Conservation (phyloP, 768 basidiomycete species). For the Suillus alpinus region DNA sequence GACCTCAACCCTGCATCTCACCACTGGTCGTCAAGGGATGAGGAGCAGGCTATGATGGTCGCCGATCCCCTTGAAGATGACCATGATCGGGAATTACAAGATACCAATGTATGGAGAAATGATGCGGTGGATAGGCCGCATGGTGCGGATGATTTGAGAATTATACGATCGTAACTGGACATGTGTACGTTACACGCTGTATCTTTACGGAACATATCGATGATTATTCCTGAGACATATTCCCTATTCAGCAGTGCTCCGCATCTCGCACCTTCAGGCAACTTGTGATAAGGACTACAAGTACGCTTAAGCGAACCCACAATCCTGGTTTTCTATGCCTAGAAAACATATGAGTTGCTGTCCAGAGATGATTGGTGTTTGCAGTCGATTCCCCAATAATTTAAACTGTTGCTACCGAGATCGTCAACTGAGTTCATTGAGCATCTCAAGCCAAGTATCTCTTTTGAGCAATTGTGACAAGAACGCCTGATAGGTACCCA, state of each 20-base stretch:
- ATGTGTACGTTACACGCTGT: slow-evolving; percentile 1
- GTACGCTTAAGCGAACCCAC: not conserved
- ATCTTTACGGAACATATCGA: not conserved
- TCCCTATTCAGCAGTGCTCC: not conserved
- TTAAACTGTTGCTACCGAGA: not conserved
- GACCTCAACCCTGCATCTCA: slow-evolving; percentile 24
- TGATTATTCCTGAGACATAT: not conserved
- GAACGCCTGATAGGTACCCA: not conserved
- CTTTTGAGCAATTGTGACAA: not conserved
- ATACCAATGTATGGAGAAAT: not conserved
- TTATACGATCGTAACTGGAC: not conserved
- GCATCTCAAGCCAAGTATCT: not conserved
- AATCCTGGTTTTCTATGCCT: not conserved
- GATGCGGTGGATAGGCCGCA: not conserved
- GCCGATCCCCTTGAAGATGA: slow-evolving; percentile 25
- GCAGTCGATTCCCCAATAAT: not conserved
- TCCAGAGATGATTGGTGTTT: not conserved
- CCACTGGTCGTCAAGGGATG: slow-evolving; percentile 32
- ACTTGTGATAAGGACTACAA: not conserved
- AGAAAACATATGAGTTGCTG: not conserved
- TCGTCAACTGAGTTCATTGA: not conserved
- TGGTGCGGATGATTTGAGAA: not conserved
- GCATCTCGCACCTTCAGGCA: not conserved
- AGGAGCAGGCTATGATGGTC: slow-evolving; percentile 24
- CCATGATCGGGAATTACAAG: slow-evolving; percentile 5